phyloP scores from a whole-genome alignment of 116 monocot species.

The Cymodocea nodosa region DNA sequence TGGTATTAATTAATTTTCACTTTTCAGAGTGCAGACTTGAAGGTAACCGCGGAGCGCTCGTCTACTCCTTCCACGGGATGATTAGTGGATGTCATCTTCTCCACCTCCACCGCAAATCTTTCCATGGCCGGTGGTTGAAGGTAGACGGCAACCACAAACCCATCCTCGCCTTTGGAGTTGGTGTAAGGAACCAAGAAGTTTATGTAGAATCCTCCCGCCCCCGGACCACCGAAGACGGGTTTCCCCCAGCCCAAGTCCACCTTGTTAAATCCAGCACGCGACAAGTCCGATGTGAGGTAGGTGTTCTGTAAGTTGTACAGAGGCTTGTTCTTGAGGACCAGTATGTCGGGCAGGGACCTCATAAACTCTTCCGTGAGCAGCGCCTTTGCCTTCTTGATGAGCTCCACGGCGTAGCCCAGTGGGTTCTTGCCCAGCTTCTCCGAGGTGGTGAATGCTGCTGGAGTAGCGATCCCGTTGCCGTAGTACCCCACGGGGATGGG shows the following conservation, averaged over 20 bases:
- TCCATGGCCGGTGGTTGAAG: constrained; percentile 44
- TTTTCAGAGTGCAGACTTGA: too few species aligned
- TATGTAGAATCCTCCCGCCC: constrained; percentile 42
- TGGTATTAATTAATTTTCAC: too few species aligned
- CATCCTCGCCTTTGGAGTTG: constrained; percentile 41
- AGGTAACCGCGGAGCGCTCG: too few species aligned
- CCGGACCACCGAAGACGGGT: constrained; percentile 48
- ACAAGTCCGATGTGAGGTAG: constrained; percentile 54
- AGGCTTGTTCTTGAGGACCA: constrained; percentile 43
- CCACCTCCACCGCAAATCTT: constrained; percentile 32
- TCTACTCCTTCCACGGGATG: too few species aligned
- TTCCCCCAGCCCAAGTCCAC: constrained; percentile 70
- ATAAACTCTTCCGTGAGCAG: constrained; percentile 47
- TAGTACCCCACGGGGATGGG: constrained; percentile 49
- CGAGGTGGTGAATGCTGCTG: constrained; percentile 33
- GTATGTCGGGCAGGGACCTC: constrained; percentile 40
- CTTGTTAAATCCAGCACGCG: constrained; percentile 29
- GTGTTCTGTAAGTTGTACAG: constrained; percentile 39
- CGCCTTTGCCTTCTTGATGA: constrained; percentile 38
- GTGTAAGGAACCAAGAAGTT: constrained; percentile 42
- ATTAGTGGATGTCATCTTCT: constrained; percentile 8
- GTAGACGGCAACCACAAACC: constrained; percentile 41
- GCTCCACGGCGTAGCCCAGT: constrained; percentile 45
- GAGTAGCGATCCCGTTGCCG: constrained; percentile 51
- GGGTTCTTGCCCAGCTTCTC: constrained; percentile 28